Evolutionary conservation across 1,139 yeast species (phyloP), one percentile per base, ranked within the genome.

Genomic region (Geotrichum restrictum): DNA sequence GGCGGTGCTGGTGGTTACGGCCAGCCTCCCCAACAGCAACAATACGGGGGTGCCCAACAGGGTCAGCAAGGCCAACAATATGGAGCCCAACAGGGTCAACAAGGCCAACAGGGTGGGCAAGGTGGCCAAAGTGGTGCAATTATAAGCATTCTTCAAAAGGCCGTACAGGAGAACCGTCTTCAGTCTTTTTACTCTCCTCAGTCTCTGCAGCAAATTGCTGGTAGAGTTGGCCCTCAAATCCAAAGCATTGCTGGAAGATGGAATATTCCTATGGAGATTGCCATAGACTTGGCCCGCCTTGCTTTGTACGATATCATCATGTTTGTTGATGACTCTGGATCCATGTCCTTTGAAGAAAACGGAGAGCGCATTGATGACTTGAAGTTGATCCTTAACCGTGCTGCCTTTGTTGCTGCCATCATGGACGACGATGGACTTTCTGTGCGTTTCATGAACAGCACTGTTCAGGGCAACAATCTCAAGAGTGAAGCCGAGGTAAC

Each of bases 331-430:
- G 71, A 68, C 53, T 66, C 70, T 5, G 71, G 71, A 5, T 67
- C 70, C 29, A 67, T 68, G 71, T 62, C 68, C 3, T 66, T 67
- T 52, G 70, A 66, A 54, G 70, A 67, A 53, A 64, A 64, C 45
- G 71, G 71, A 13, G 69, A 66, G 54, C 64, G 71, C 42, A 66
- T 68, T 51, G 69, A 67, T 34, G 71, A 68, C 48, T 57, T 68
- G 51, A 65, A 67, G 58, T 56, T 67, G 40, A 67, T 67, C 36
- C 53, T 68, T 41, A 58, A 60, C 45, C 60, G 69, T n/a, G 61
- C 65, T 13, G 66, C 69, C 2, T 65, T 57, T 48, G 69, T 68
- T 11, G 66, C 67, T 4, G 55, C 69, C 4, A 55, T 67, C 33
- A 66, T 67, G 49, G 71, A 68, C 51, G 58, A 61, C 14, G 68